Evolutionary conservation across 164 flowering plant species (phyloP).

Genomic region (Euptelea pleiosperma): DNA sequence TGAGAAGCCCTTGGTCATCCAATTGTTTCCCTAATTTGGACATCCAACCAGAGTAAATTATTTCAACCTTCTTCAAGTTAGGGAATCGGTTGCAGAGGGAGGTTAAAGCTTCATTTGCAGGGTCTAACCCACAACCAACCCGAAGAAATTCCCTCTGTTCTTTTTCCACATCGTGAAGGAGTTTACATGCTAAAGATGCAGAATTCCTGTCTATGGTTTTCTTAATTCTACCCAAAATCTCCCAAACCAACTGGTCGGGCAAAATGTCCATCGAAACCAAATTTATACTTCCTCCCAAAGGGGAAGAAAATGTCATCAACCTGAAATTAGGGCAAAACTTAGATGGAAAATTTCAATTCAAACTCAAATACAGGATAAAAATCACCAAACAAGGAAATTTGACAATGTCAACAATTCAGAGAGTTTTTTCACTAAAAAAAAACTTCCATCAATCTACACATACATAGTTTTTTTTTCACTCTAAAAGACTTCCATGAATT

Average conservation of each 20-base stretch:
- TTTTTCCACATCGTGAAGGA: constrained; percentile 44
- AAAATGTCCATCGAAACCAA: constrained; percentile 48
- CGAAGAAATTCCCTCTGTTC: constrained; percentile 59
- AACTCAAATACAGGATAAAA: no score
- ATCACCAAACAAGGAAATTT: no score
- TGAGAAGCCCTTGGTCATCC: constrained; percentile 65
- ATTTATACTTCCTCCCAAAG: neutral
- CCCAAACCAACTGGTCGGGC: constrained; percentile 68
- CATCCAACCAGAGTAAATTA: constrained; percentile 77
- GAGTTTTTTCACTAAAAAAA: no score
- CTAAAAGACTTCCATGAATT: no score
- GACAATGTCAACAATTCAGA: no score
- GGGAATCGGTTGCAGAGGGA: constrained; percentile 64
- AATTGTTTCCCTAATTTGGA: constrained; percentile 76
- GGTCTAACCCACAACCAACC: constrained; percentile 74
- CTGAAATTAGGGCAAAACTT: no score
- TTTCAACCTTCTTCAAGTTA: constrained; percentile 56
- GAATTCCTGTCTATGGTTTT: constrained; percentile 55
- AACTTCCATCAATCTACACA: no score
- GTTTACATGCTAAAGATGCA: constrained; percentile 58
- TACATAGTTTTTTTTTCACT: no score
- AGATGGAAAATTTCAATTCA: no score
- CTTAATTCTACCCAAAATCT: constrained; percentile 50
- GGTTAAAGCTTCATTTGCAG: constrained; percentile 66
- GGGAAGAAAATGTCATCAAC: neutral